Percentiles rank a stretch among this genome's conserved stretches.
These are phyloP conservation scores for Dactylorhiza incarnata DNA, from an alignment of 106 monocot genomes.

Conservation along the genomic window DNA sequence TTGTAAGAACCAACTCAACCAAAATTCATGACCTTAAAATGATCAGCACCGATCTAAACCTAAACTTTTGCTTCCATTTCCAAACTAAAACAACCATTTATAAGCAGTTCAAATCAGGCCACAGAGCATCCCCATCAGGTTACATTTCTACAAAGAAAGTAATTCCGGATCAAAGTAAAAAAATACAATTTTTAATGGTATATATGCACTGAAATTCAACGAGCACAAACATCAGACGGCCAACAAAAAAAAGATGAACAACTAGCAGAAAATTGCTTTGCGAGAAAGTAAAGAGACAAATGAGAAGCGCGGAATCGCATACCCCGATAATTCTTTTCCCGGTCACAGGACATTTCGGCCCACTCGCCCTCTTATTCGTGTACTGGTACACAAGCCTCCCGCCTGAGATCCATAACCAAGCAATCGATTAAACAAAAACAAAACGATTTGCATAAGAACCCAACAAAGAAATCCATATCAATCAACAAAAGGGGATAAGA, in stretches of 20 bases:
- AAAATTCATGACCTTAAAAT: neutral
- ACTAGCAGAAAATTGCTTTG: neutral
- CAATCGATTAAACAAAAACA: neutral
- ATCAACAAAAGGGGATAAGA: neutral
- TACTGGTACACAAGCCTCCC: constrained; percentile 63
- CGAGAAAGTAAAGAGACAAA: neutral
- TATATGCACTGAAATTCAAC: neutral
- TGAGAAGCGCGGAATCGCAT: constrained; percentile 4
- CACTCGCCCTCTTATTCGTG: constrained; percentile 66
- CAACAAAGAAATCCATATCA: neutral
- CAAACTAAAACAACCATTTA: neutral
- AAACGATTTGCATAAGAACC: neutral
- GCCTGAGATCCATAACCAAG: constrained; percentile 20
- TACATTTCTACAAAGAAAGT: neutral
- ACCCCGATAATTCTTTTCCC: constrained; percentile 80
- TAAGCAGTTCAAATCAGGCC: neutral
- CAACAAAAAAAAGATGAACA: neutral
- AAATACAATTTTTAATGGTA: no score
- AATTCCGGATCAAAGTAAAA: neutral
- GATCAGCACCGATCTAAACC: neutral
- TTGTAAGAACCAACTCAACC: neutral
- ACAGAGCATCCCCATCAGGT: neutral
- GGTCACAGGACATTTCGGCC: constrained; percentile 67
- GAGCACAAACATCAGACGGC: neutral
- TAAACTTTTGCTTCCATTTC: neutral